phyloP scores from a whole-genome alignment of 176 grass and related monocot species.

The Juncus inflexus region DNA sequence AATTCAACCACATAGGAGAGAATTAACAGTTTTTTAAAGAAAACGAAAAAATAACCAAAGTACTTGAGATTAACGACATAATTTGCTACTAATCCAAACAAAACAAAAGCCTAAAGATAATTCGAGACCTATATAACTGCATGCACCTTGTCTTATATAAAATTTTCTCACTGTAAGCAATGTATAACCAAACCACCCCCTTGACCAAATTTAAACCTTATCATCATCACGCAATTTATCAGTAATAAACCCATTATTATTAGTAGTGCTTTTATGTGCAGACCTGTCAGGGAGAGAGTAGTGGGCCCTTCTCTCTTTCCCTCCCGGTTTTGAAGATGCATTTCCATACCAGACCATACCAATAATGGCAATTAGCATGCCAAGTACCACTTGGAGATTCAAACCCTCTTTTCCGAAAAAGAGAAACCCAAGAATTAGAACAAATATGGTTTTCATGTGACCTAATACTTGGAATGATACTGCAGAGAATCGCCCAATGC shows the following conservation, averaged over 20 bases:
- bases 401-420: conserved; percentile 86
- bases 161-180: conserved; percentile 8
- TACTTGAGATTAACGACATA: conserved; percentile 12
- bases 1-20: conserved; percentile 5
- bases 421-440: conserved; percentile 72
- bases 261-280: neutral
- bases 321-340: conserved; percentile 67
- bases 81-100: conserved; percentile 21
- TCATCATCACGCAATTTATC: conserved; percentile 24
- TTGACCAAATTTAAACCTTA: conserved; percentile 17
- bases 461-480: conserved; percentile 92
- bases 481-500: conserved; percentile 78
- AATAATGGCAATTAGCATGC: conserved; percentile 72
- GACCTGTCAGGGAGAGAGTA: conserved; percentile 43
- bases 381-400: conserved; percentile 68
- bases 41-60: conserved; percentile 19
- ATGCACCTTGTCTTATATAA: neutral
- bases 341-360: conserved; percentile 96
- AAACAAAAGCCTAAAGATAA: conserved; percentile 24
- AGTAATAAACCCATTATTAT: conserved; percentile 24
- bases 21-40: neutral
- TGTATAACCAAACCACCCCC: neutral
- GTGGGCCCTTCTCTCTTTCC: conserved; percentile 50
- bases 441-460: conserved; percentile 96
- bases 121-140: conserved; percentile 8